phyloP scores from a whole-genome alignment of 805 yeast genomes.

The Ogataea nakhonphanomensis region DNA sequence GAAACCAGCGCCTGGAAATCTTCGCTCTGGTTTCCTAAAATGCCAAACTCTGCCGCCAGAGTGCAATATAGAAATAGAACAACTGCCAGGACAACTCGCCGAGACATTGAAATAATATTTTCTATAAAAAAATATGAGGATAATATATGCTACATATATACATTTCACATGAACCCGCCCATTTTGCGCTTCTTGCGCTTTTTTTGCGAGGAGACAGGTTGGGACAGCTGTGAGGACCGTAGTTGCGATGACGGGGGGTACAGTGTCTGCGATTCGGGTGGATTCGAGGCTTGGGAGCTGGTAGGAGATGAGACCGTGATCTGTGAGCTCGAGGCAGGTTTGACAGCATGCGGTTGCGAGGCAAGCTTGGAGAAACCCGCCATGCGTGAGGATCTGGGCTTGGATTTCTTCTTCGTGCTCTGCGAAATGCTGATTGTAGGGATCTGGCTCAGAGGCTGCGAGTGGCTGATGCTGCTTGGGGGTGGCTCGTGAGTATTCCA shows the following conservation, averaged over 20 bases:
- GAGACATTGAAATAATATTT: constrained; percentile 6
- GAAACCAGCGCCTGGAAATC: constrained; percentile 11
- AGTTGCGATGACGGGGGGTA: background rate
- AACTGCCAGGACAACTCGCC: background rate
- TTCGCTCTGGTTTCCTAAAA: constrained; percentile 9
- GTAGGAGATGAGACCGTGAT: background rate
- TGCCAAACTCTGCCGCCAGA: constrained; percentile 6
- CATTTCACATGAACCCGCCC: constrained; percentile 19
- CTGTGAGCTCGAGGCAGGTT: background rate
- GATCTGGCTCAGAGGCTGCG: constrained; percentile 4
- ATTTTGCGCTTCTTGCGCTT: constrained; percentile 17
- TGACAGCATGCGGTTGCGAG: background rate
- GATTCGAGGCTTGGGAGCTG: constrained; percentile 1
- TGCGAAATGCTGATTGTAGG: constrained; percentile 14
- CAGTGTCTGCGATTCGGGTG: constrained; percentile 1
- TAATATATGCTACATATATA: background rate
- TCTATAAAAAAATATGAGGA: constrained; percentile 1
- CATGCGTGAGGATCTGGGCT: background rate
- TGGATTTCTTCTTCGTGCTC: constrained; percentile 1
- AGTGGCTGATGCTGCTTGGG: constrained; percentile 1
- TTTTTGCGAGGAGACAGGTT: constrained; percentile 4
- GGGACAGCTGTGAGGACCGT: constrained; percentile 8
- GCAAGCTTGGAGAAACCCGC: constrained; percentile 1
- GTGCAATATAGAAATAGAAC: background rate
- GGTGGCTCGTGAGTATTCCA: constrained; percentile 16